Evolutionary conservation across 257 asterid genomes (phyloP).

Genomic region (Solanum etuberosum): DNA sequence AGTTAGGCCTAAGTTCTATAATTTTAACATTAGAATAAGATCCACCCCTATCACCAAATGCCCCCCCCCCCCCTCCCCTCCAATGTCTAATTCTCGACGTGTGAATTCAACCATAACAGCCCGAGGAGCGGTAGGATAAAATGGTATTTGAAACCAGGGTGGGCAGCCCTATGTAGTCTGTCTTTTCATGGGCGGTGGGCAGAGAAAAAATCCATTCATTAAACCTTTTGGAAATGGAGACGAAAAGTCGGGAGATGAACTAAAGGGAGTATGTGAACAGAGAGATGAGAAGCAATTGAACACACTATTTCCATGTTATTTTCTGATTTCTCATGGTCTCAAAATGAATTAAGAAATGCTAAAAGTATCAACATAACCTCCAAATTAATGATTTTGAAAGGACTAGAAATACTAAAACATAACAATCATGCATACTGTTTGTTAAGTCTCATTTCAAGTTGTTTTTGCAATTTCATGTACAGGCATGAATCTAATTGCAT

Average conservation of each 20-base stretch:
- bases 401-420: neutral
- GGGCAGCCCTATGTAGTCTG: neutral
- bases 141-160: neutral
- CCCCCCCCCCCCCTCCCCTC: neutral
- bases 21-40: neutral
- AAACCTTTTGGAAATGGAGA: neutral
- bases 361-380: neutral
- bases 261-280: neutral
- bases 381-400: neutral
- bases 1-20: neutral
- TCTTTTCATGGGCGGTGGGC: neutral
- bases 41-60: neutral
- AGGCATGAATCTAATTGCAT: conserved; percentile 1
- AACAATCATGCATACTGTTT: neutral
- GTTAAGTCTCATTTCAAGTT: neutral
- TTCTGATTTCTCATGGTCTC: neutral
- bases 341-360: neutral
- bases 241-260: neutral
- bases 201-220: neutral
- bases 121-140: neutral
- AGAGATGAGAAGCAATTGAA: neutral
- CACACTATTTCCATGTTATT: neutral
- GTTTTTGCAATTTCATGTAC: neutral
- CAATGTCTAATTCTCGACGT: neutral
- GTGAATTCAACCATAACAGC: neutral